Evolutionary conservation across 2,329 filamentous ascomycete genomes (phyloP), one percentile per base, ranked within the genome.

Genomic region (Aschersonia sp.): DNA sequence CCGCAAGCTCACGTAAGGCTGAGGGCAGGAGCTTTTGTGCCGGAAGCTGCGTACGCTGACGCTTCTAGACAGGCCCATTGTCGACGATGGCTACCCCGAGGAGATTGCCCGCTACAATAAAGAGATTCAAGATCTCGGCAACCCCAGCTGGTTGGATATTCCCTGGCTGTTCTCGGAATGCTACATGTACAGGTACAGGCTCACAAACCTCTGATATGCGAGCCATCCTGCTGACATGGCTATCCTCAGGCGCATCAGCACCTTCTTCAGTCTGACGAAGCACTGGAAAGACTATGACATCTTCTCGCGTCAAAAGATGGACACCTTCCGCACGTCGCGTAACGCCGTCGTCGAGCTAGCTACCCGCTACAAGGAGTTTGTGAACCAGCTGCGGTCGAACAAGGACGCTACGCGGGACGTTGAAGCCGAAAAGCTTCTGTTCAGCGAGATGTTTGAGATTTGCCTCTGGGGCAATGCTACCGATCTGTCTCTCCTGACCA

Each of bases 401-500:
- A 74, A 76, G 54, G 66, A 70, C 45, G 67, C 72, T 41, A 69
- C 70, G 4, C 66, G 68, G 35, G 80, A 79, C 45, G 74, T 78
- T 32, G 77, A 83, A 48, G 81, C 85, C 0, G 85, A 94, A 60
- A 78, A 79, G 59, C 66, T 89, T 0, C 69, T 95, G 30, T 97
- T 97, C 67, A 74, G 74, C 30, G 90, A 97, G 62, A 94, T 97
- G 84, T 89, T 83, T 65, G 87, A 95, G 70, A 92, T 95, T 56
- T 95, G 89, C 61, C 76, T 97, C 2, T 97, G 90, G 90, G 90
- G 90, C 9, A 97, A 97, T 62, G 92, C 90, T 2, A 97, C 90
- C 0, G 92, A 97, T 62, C 72, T 97, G 11, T 94, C 87, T 0
- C 81, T 97, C 22, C 73, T 97, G 48, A 95, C 89, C 0, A 88